phyloP scores from a whole-genome alignment of 768 basidiomycete species.

The Hygrophoropsis aurantiaca region DNA sequence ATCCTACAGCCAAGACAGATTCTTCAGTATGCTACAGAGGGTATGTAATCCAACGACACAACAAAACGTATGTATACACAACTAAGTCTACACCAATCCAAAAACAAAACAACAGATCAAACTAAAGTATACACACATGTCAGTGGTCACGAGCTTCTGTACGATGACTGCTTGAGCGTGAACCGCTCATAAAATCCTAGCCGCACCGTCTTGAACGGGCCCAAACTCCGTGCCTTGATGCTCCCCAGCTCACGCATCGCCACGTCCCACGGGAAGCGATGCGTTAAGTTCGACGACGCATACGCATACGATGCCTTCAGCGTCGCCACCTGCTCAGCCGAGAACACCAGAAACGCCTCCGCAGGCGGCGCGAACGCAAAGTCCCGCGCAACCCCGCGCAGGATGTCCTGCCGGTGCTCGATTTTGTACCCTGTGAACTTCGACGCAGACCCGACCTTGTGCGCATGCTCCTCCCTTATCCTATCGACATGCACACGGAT shows the following conservation, averaged over 20 bases:
- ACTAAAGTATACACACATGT: too few species aligned
- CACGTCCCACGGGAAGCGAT: constrained; percentile 54
- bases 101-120: too few species aligned
- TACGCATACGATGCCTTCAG: constrained; percentile 57
- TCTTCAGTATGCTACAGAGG: too few species aligned
- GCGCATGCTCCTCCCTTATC: constrained; percentile 24
- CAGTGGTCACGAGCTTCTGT: too few species aligned
- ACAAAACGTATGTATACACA: too few species aligned
- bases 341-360: constrained; percentile 26
- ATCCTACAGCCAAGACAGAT: too few species aligned
- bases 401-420: constrained; percentile 45
- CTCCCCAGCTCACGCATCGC: constrained; percentile 51
- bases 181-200: constrained; percentile 45
- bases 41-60: too few species aligned
- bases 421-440: constrained; percentile 42
- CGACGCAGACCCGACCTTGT: constrained; percentile 16
- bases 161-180: constrained; percentile 21
- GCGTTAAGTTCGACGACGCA: constrained; percentile 18
- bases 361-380: constrained; percentile 35
- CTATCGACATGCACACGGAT: constrained; percentile 43
- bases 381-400: constrained; percentile 41
- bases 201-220: constrained; percentile 39
- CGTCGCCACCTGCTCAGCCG: constrained; percentile 27
- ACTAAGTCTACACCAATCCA: too few species aligned
- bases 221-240: constrained; percentile 50